Conservation (phyloP, 2,329 filamentous ascomycete genomes). For the Cercospora sp. region DNA sequence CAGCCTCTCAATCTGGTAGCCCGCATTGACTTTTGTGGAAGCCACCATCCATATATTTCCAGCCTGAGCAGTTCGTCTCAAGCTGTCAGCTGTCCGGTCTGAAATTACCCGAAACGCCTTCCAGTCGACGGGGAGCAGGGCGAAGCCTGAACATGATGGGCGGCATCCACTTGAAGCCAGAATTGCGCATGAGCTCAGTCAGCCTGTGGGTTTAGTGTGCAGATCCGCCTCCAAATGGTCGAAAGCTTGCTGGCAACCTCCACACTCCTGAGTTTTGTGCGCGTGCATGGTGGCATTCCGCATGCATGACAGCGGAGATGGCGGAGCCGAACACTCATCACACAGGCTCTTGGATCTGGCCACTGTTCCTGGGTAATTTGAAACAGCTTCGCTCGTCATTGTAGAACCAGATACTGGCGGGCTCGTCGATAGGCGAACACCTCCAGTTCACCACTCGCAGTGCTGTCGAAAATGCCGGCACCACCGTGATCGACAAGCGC, state of each 20-base stretch:
- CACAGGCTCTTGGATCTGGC: neutral
- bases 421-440: neutral
- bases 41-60: constrained; percentile 5
- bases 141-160: neutral
- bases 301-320: neutral
- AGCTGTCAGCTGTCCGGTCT: neutral
- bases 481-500: neutral
- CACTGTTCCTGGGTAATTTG: constrained; percentile 1
- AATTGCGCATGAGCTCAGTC: neutral
- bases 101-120: neutral
- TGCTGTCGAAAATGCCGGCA: neutral
- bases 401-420: neutral
- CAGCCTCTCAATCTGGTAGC: constrained; percentile 16
- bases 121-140: neutral
- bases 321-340: constrained; percentile 7
- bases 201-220: constrained; percentile 4
- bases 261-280: constrained; percentile 1
- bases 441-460: neutral
- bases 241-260: constrained; percentile 5
- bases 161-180: neutral
- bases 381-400: neutral
- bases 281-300: constrained; percentile 1
- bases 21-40: constrained; percentile 10
- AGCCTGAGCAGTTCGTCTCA: neutral
- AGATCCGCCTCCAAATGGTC: constrained; percentile 1